Conservation (phyloP, 208 protist species). For the Leishmania tropica region DNA sequence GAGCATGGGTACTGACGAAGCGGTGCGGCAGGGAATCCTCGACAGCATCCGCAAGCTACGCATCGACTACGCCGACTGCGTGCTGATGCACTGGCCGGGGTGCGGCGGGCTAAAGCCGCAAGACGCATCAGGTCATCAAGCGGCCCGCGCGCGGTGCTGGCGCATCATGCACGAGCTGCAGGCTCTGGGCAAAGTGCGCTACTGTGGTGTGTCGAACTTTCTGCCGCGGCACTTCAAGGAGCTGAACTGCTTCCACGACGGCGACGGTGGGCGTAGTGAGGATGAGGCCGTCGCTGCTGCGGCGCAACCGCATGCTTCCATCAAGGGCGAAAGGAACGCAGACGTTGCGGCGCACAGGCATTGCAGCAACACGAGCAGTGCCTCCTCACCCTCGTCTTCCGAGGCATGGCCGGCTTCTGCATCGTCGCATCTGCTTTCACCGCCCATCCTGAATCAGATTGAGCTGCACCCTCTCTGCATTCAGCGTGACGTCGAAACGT, state of each 20-base stretch:
- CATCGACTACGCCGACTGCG: constrained; percentile 73
- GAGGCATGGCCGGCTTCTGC: background rate
- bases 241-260: constrained; percentile 28
- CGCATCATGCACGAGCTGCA: constrained; percentile 59
- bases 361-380: background rate
- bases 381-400: background rate
- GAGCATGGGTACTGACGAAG: constrained; percentile 43
- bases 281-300: background rate
- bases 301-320: background rate
- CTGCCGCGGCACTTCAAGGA: constrained; percentile 68
- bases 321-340: background rate
- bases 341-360: background rate
- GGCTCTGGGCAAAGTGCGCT: constrained; percentile 48
- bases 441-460: constrained; percentile 78
- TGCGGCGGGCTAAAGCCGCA: constrained; percentile 56
- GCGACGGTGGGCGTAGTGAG: background rate
- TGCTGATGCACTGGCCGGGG: constrained; percentile 88
- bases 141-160: constrained; percentile 71
- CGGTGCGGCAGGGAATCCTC: constrained; percentile 43
- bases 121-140: constrained; percentile 48
- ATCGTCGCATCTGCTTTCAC: background rate
- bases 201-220: constrained; percentile 87
- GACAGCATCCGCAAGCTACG: constrained; percentile 64
- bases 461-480: constrained; percentile 87
- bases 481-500: constrained; percentile 59